These are phyloP conservation scores for Atalantia buxifolia DNA, from an alignment of 345 rosid species.

Conservation along the genomic window DNA sequence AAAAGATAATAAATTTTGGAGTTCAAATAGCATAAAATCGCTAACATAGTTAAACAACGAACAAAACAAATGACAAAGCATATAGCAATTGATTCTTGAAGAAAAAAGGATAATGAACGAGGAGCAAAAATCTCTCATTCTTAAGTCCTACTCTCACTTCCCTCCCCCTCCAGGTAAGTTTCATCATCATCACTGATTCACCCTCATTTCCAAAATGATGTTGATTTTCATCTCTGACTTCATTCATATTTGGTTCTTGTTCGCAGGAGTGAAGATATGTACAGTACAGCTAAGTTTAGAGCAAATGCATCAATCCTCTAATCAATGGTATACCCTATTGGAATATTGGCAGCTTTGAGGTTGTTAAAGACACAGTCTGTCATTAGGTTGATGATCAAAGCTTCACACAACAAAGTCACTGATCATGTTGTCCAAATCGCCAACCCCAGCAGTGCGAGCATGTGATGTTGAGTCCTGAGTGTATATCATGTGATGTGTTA, in stretches of 20 bases:
- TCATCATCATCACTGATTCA: background rate
- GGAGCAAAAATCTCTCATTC: constrained; percentile 45
- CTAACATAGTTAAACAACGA: too few relatives aligned
- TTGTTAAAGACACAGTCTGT: constrained; percentile 61
- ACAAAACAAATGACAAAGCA: background rate
- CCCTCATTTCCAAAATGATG: background rate
- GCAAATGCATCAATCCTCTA: constrained; percentile 66
- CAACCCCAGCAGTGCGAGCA: constrained; percentile 54
- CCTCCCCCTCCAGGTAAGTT: constrained; percentile 51
- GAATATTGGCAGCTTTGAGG: constrained; percentile 77
- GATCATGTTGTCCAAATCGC: constrained; percentile 84
- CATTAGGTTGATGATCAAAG: constrained; percentile 87
- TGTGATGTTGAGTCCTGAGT: too few relatives aligned
- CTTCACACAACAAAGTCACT: constrained; percentile 72
- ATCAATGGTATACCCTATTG: constrained; percentile 69
- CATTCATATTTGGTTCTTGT: background rate
- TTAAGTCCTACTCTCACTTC: constrained; percentile 43
- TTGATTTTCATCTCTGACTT: background rate
- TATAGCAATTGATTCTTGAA: background rate
- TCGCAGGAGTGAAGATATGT: constrained; percentile 69
- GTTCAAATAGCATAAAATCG: too few relatives aligned
- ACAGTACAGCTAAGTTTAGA: constrained; percentile 86
- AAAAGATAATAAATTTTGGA: too few relatives aligned
- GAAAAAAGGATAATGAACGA: constrained; percentile 44
- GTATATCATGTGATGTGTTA: too few relatives aligned